Evolutionary conservation across 208 protist genomes (phyloP), one percentile per base, ranked within the genome.

Genomic region (Herpetomonas samuelpessoai): DNA sequence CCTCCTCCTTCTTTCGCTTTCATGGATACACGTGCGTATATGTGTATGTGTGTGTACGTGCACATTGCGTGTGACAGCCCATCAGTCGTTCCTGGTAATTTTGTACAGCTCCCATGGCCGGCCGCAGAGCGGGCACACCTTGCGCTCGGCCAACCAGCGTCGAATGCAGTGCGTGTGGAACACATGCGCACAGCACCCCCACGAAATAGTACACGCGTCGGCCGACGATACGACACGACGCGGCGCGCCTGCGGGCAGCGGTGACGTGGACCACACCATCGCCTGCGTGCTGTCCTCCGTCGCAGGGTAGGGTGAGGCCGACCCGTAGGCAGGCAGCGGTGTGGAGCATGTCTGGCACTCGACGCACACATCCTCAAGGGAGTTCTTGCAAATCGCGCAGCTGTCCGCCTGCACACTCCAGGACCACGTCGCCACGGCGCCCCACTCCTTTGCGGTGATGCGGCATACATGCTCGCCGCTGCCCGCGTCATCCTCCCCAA

Each of bases 301-400:
- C 28, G 22, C 14, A 19, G 29, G 26, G 19, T 47, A 21, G 44
- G 26, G 19, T 31, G 39, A n/a, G 31, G 3, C 16, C 27, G 53
- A 2, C 30, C 2, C 46, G 30, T n/a, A n/a, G 47, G 9, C 28
- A 16, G 10, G 48, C 19, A n/a, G 44, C 52, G 19, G 25, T 2
- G 50, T 44, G 24, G 68, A 57, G 35, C 71, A 69, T 10, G 93
- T 88, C 69, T 97, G 92, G 71, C 97, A 99, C 74, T 98, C 97
- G 53, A 99, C 97, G 70, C 96, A 99, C 3, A 92, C 59, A 48
- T 98, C 97, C 56, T 97, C 98, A 50, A 99, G 96, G 54, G 93
- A 85, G 57, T 97, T 97, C 58, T 98, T 88, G 79, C 98, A 99
- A 56, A 99, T 99, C 35, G 97, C 95, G 61, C 98, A 99, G 55